Evolutionary conservation across 805 yeast species (phyloP), one percentile per base, ranked within the genome.

Genomic region (Saturnispora hagleri): DNA sequence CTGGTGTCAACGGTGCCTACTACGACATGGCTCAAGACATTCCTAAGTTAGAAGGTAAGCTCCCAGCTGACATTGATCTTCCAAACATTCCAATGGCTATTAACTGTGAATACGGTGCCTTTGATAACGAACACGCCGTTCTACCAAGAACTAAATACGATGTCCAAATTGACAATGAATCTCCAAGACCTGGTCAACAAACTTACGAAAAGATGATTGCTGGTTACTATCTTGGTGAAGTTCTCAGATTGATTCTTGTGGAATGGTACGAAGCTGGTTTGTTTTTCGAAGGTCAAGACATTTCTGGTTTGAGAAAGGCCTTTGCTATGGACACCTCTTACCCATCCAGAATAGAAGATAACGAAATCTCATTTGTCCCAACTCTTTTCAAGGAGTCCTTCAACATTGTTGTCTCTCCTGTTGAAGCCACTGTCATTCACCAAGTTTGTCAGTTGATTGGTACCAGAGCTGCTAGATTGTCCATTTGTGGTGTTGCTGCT

Each of bases 101-200:
- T 69, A 91, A 91, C 77, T 89, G 97, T 76, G 99, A 91, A 74
- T 91, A 91, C 73, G 98, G 99, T 64, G 91, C 97, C 6, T 91
- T 91, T 67, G 98, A 91, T 69, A 90, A 89, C 66, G 97, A 89
- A 70, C 95, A 85, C 63, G 53, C 60, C 9, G 79, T 83, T 35
- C 77, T 91, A 61, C 98, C 98, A 65, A 81, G 97, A 73, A 90
- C 95, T 59, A 84, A 83, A 68, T 91, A 81, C 69, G 99, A 91
- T 69, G 65, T 82, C 51, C 75, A 73, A 58, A 84, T 91, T 58
- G 98, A 91, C 69, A 73, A 70, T 28, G 84, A 86, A 64, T 85
- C 95, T 41, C 98, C 98, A 62, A 84, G 97, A 73, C 97, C 97
- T 48, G 89, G 91, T 57, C 96, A 91, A 74, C 99, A 91, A 72